A percentile compares a stretch with the other conserved stretches of the same genome.
phyloP scores from a whole-genome alignment of 1,139 yeast species.

The Candida sojae region DNA sequence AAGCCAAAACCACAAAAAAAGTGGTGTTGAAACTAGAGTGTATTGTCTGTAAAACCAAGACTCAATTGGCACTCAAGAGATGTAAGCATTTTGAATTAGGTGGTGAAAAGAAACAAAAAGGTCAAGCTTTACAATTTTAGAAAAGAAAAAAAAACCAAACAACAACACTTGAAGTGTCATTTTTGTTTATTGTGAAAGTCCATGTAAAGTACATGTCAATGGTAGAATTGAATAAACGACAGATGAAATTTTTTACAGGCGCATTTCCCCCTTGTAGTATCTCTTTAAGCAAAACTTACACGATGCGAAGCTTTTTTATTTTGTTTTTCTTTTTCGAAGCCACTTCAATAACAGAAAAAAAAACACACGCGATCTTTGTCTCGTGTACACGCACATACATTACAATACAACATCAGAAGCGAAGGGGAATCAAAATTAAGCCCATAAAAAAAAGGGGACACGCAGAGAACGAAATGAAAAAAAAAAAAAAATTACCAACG shows the following conservation, averaged over 20 bases:
- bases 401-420: not conserved
- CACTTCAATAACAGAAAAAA: not conserved
- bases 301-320: not conserved
- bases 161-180: too few species aligned
- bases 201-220: conserved; percentile 35
- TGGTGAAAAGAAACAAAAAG: conserved; percentile 25
- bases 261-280: too few species aligned
- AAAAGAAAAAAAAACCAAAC: too few species aligned
- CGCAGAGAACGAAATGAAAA: not conserved
- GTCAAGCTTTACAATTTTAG: conserved; percentile 89
- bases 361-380: not conserved
- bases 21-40: conserved; percentile 2
- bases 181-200: not conserved
- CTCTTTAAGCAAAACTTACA: not conserved
- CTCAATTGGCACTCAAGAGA: not conserved
- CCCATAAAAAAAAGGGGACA: not conserved
- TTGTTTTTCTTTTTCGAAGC: too few species aligned
- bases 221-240: too few species aligned
- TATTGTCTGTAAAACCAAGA: conserved; percentile 1
- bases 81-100: conserved; percentile 3
- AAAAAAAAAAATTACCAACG: not conserved
- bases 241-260: too few species aligned
- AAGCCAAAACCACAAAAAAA: conserved; percentile 1
- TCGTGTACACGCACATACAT: too few species aligned
- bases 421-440: not conserved